Base-by-base conservation (phyloP, 2,329 filamentous ascomycete species). In the Dactylonectria macrodidyma region DNA sequence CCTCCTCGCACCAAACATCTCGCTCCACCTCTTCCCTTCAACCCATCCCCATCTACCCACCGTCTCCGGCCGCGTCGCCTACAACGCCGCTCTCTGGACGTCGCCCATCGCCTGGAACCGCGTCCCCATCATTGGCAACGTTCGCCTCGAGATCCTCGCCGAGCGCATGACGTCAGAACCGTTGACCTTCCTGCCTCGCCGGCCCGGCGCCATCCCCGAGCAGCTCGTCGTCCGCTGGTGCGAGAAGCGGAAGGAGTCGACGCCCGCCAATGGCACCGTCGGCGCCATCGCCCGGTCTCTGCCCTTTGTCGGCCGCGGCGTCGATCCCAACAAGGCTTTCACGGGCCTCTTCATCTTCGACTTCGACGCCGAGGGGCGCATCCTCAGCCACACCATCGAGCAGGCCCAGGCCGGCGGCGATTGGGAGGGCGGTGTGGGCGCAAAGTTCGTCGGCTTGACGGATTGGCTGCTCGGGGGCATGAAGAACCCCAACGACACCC, bases 41-140 rank as follows among this genome's bases (percentile, higher is more conserved):
- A 96, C 93, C 0, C 93, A 97, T 76, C 94, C 93, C 3, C 92
- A 95, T 79, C 93, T 99, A 3, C 96, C 96, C 38, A 93, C 91
- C n/a, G 96, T 98, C 47, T 94, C 93, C 33, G 96, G 96, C 59
- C 90, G 93, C 54, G 92, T 98, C 41, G 92, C 94, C 55, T 99
- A 99, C 80, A 93, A 93, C 41, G 95, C 96, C 19, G 96, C 96
- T 3, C 86, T 99, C 44, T 98, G 95, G 95, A 98, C 96, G 0
- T 95, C 95, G 0, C 96, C 96, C 0, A 92, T 99, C 59, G 95
- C 95, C 34, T 99, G 96, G 96, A 97, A 97, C 76, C 90, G 93
- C 33, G 88, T 99, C 1, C 96, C 96, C 2, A 89, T 98, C 22
- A 88, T 98, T 36, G 95, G 95, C 72, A 97, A 97, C 76, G 94